Base-by-base conservation (phyloP, 768 basidiomycete genomes). In the Fistulinella prunicolor region DNA sequence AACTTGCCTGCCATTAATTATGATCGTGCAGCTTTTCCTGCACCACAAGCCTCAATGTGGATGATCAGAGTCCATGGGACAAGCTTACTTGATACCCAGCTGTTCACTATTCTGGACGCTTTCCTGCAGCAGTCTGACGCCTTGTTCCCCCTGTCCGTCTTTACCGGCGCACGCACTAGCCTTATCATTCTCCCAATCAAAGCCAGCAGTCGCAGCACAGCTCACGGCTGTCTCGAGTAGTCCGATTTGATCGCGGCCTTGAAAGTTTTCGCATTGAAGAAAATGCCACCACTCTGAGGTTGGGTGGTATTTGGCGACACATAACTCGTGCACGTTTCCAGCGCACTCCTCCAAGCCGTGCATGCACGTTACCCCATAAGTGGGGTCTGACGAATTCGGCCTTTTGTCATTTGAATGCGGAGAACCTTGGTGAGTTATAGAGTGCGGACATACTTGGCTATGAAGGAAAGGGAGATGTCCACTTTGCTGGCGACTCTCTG, bases 301-400 rank as follows among this genome's bases (percentile, higher is more conserved):
- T 20, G 75, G 67, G 20, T 77, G 70, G 51, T 89, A 74, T 62
- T 82, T 81, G 46, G 77, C 73, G 24, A 77, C 86, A 65, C 94
- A 97, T 22, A 96, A 74, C 62, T 96, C 84, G 50, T 96, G 88
- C 16, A 92, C 81, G 69, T 95, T 93, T 36, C 89, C 94, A 13
- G 81, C 81, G 59, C 94, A 96, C 67, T 97, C 94, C 44, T 76
- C 66, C 5, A 71, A 70, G 16, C 92, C 93, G 61, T 95, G 93
- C 73, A 77, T 76, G 69, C 94, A 96, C 28, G 70, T 77, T 24
- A 87, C 80, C n/a, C 92, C 92, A 61, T 85, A 90, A 40, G 73
- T 71, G n/a, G 78, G 69, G 22, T 87, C 83, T 6, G 78, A 76
- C n/a, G 73, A 49, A 61, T 91, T 80, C 22, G 80, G 59, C 46